Conservation (phyloP, 371 early-diverging fungal genomes). For the Mortierella sp. region DNA sequence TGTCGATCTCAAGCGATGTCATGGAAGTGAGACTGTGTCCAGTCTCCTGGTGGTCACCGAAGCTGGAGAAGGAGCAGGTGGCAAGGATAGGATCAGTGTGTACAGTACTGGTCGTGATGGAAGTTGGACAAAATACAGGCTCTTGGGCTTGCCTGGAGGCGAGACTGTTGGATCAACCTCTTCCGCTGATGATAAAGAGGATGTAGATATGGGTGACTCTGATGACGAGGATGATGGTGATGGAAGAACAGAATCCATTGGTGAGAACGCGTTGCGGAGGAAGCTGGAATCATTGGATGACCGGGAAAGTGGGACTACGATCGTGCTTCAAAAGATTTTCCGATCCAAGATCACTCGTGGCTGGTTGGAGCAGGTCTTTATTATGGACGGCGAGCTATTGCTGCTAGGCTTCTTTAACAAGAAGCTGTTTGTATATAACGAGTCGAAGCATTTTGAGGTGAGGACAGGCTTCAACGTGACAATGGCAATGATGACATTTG, state of each 20-base stretch:
- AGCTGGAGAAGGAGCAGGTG: conserved; percentile 51
- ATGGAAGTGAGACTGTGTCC: conserved; percentile 58
- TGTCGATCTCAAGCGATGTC: conserved; percentile 72
- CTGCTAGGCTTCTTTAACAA: conserved; percentile 81
- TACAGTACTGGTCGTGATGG: conserved; percentile 84
- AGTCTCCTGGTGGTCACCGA: conserved; percentile 46
- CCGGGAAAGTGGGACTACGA: conserved; percentile 16
- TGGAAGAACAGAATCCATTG: not conserved
- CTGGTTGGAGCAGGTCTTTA: conserved; percentile 73
- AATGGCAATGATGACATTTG: not conserved
- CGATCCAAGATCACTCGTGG: conserved; percentile 80
- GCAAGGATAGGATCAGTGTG: conserved; percentile 62
- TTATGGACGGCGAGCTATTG: conserved; percentile 70
- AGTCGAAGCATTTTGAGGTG: conserved; percentile 76
- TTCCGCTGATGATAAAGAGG: conserved; percentile 24
- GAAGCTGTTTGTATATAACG: conserved; percentile 80
- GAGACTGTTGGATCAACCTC: conserved; percentile 34
- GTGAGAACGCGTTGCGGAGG: not conserved
- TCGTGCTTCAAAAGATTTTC: conserved; percentile 67
- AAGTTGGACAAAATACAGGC: conserved; percentile 72
- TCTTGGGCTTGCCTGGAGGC: conserved; percentile 54
- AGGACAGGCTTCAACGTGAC: not conserved
- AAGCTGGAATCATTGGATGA: conserved; percentile 7
- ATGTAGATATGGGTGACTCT: conserved; percentile 37
- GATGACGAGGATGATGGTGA: conserved; percentile 43